Percentiles rank a stretch among this genome's conserved stretches.
These are phyloP conservation scores for Podaxis sp. DNA, from an alignment of 768 basidiomycete species.

Conservation along the genomic window DNA sequence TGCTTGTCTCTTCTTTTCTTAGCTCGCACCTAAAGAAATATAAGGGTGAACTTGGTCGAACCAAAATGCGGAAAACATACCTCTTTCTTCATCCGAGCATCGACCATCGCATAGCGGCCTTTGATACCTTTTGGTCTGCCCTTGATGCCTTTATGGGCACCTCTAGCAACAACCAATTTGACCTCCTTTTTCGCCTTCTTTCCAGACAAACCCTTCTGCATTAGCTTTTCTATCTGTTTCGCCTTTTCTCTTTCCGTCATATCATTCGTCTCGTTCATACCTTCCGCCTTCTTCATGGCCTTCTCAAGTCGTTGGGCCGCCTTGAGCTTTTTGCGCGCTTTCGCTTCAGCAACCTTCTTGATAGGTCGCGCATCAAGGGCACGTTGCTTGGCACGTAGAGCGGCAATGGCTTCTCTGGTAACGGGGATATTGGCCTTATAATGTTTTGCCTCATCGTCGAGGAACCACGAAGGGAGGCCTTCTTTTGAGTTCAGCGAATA, in stretches of 20 bases:
- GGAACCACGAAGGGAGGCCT: constrained; percentile 90
- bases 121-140: constrained; percentile 95
- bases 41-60: background rate
- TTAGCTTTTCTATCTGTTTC: constrained; percentile 86
- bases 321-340: constrained; percentile 93
- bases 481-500: constrained; percentile 92
- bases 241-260: constrained; percentile 96
- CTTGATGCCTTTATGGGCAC: constrained; percentile 82
- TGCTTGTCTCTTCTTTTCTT: constrained; percentile 77
- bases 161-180: constrained; percentile 90
- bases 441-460: constrained; percentile 91
- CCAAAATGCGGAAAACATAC: constrained; percentile 31
- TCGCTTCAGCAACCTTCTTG: constrained; percentile 98
- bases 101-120: constrained; percentile 93
- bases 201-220: constrained; percentile 71
- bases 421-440: constrained; percentile 96
- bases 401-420: constrained; percentile 90
- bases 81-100: constrained; percentile 92
- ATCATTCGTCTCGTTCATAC: constrained; percentile 81
- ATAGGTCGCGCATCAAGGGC: constrained; percentile 95
- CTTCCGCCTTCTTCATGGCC: constrained; percentile 94
- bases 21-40: constrained; percentile 60
- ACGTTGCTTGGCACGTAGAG: constrained; percentile 84
- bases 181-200: constrained; percentile 68
- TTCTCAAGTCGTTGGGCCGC: constrained; percentile 83